Conservation (phyloP, 169 alveolate genomes). For the Plasmodium coatneyi region DNA sequence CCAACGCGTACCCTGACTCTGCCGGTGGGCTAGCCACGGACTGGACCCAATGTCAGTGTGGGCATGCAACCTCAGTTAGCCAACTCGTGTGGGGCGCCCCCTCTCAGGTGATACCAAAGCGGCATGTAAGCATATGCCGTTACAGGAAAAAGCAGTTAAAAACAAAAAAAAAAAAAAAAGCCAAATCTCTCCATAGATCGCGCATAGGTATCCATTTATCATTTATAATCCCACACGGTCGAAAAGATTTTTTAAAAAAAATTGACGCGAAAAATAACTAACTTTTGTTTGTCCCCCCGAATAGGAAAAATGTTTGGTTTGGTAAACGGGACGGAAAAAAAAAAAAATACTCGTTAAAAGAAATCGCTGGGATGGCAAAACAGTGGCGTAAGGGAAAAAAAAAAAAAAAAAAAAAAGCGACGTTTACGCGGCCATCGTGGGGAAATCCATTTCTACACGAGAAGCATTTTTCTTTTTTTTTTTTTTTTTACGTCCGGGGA, state of each 20-base stretch:
- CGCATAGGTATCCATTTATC: background rate
- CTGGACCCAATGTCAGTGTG: background rate
- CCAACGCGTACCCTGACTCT: background rate
- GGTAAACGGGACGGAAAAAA: background rate
- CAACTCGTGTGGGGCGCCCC: background rate
- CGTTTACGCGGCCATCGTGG: background rate
- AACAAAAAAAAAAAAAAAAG: background rate
- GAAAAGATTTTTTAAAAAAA: background rate
- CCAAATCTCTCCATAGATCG: background rate
- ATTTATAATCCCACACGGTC: background rate
- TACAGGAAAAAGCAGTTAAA: background rate
- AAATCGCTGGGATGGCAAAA: background rate
- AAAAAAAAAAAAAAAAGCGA: background rate
- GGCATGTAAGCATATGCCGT: background rate
- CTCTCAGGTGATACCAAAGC: background rate
- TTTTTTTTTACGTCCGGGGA: background rate
- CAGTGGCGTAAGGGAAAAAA: background rate
- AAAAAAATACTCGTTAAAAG: background rate
- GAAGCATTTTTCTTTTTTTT: background rate
- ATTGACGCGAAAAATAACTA: background rate
- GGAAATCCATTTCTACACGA: background rate
- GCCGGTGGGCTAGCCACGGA: background rate
- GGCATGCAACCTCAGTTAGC: background rate
- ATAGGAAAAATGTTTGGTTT: background rate
- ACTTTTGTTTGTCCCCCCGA: background rate